Evolutionary conservation across 176 grass and related monocot species (phyloP).

Genomic region (Phragmites australis): DNA sequence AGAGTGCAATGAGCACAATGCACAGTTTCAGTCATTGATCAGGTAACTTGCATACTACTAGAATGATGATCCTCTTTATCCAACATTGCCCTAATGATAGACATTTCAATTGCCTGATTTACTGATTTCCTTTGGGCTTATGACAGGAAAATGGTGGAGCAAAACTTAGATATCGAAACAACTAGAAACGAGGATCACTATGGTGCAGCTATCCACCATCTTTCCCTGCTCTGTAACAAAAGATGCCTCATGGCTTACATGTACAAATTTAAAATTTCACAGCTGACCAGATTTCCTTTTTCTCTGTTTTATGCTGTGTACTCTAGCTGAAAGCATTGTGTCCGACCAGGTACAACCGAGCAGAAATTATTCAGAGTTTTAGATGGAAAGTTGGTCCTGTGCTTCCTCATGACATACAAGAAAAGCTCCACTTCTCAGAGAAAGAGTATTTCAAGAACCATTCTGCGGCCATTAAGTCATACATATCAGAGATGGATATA

Average conservation of each 20-base stretch:
- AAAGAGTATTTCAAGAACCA: slow-evolving; percentile 92
- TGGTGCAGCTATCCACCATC: slow-evolving; percentile 86
- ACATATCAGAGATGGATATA: slow-evolving; percentile 86
- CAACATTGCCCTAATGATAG: background rate
- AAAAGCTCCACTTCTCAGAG: slow-evolving; percentile 83
- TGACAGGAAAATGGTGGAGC: slow-evolving; percentile 83
- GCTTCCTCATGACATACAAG: slow-evolving; percentile 94
- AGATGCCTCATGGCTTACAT: slow-evolving; percentile 97
- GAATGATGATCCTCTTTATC: slow-evolving; percentile 7
- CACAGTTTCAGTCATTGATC: slow-evolving; percentile 80
- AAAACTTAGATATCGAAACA: slow-evolving; percentile 78
- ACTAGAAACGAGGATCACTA: slow-evolving; percentile 92
- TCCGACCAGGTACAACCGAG: slow-evolving; percentile 72
- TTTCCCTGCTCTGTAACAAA: slow-evolving; percentile 93
- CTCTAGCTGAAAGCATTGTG: slow-evolving; percentile 15
- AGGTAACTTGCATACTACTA: slow-evolving; percentile 47
- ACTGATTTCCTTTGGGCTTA: slow-evolving; percentile 17
- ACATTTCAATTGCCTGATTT: background rate
- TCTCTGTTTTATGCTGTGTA: background rate
- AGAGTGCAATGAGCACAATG: slow-evolving; percentile 86
- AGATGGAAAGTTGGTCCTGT: slow-evolving; percentile 90
- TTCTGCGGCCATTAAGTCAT: slow-evolving; percentile 68
- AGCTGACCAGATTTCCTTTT: background rate
- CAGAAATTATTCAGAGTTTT: slow-evolving; percentile 88
- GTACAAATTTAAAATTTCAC: slow-evolving; percentile 44